Percentiles rank a stretch among this genome's conserved stretches.
phyloP scores from a whole-genome alignment of 73 alveolate genomes.

The Paramecium caudatum region DNA sequence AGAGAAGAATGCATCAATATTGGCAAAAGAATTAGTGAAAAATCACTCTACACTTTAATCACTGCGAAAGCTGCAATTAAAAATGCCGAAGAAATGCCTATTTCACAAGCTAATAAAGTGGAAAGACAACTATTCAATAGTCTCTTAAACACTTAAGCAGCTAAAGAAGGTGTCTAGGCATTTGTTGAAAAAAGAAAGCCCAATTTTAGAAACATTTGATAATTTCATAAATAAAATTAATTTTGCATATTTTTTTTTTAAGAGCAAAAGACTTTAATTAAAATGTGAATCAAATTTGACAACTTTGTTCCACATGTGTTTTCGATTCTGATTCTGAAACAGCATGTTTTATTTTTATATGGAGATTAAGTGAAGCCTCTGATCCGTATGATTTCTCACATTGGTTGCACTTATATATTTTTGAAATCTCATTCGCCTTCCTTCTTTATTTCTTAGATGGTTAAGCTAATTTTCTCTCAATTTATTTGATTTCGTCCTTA shows the following conservation, averaged over 20 bases:
- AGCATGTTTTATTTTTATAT: constrained; percentile 63
- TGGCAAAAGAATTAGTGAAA: constrained; percentile 80
- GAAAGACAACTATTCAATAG: constrained; percentile 94
- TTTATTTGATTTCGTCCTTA: not conserved
- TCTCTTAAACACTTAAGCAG: constrained; percentile 90
- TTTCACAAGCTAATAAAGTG: constrained; percentile 87
- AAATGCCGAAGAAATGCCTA: constrained; percentile 93
- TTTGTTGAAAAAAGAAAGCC: constrained; percentile 97
- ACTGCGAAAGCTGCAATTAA: constrained; percentile 95
- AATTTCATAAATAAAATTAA: too few species aligned
- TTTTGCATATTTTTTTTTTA: too few species aligned
- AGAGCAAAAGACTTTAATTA: constrained; percentile 23
- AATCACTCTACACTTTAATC: constrained; percentile 53
- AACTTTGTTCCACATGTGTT: constrained; percentile 15
- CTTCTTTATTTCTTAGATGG: constrained; percentile 38
- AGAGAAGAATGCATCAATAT: constrained; percentile 89
- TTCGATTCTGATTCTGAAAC: constrained; percentile 29
- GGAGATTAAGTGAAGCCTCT: constrained; percentile 71
- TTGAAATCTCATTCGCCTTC: constrained; percentile 33
- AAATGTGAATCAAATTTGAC: constrained; percentile 28
- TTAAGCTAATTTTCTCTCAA: not conserved
- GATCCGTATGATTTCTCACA: constrained; percentile 69
- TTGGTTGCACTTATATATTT: constrained; percentile 33
- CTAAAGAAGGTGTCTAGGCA: constrained; percentile 94
- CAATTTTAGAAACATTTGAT: constrained; percentile 87